Base-by-base conservation (phyloP, 768 basidiomycete species). In the Leccinum fibrillosum region DNA sequence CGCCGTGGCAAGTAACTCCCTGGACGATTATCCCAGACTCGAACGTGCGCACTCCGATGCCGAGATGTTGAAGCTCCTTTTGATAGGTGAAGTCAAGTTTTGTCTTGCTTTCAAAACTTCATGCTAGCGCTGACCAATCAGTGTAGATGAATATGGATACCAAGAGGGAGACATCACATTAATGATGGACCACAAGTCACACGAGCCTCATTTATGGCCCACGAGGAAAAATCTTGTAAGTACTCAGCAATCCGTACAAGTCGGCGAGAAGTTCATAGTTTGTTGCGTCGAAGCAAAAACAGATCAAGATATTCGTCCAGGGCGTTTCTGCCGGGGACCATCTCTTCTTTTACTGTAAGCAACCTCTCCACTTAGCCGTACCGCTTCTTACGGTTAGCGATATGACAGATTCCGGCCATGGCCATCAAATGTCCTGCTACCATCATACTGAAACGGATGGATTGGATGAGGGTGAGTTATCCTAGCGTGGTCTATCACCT, bases 271-370 rank as follows among this genome's bases (percentile, higher is more conserved):
- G 23, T 52, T 55, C 51, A 21, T 6, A 5, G 35, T n/a, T 51
- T 34, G 13, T 49, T 11, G n/a, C 49, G 11, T 49, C 12, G 48
- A 57, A 84, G 82, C 63, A 75, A 21, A 63, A 62, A 9, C 77
- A 79, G 35, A 79, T 84, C 53, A 58, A 71, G 1, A 72, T 73
- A 2, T 70, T 86, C 7, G 80, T 83, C 0, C 59, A 68, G 30
- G 80, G 69, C 35, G 79, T 78, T 9, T 67, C 73, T 17, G 59
- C 77, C 3, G 80, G 80, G 0, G 85, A 85, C 58, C 77, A 67
- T 2, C 80, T 83, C 61, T 81, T 85, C 59, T 84, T 86, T 56
- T 82, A 83, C 47, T 86, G 84, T 85, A 54, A 56, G 78, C 19
- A 4, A 15, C 12, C 1, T 25, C 44, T 2, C 28, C 26, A 5